Evolutionary conservation across 2,329 filamentous ascomycete species (phyloP), one percentile per base, ranked within the genome.

Genomic region (Diaporthe sp.): DNA sequence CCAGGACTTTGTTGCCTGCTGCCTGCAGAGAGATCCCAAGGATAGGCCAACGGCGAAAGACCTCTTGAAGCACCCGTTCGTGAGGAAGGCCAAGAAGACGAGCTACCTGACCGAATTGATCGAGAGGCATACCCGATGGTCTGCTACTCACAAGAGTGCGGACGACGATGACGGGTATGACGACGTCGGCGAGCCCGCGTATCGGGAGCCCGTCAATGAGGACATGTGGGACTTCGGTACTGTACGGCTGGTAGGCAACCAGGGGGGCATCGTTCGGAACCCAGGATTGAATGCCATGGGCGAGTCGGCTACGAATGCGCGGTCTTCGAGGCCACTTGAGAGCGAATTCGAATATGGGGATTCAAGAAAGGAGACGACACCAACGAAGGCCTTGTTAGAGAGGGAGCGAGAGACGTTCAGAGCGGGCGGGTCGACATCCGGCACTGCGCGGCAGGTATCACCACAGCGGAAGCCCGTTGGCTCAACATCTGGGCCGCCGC

Each of bases 211-310:
- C 25, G 86, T 90, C 10, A 89, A 93, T 76, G 94, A 98, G 81
- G 97, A 98, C 82, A 91, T 98, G 81, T 99, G 97, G 97, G 97
- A 99, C 83, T 99, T 99, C 86, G 97, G 97, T 56, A 99, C 97
- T 0, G 94, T 99, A 70, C 90, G 96, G 73, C 92, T 97, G 8
- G 92, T 93, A n/a, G 90, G 89, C 42, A 91, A 92, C 71, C 89
- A 91, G 37, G 91, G 92, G 75, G 88, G 88, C 39, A 81, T 90
- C 1, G 80, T 89, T 10, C 85, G 84, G 59, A 85, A 91, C 61
- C 88, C 88, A 0, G 92, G 92, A 4, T 85, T 94, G 65, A 88
- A 93, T 78, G 87, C 92, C 0, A 91, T 98, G 92, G 95, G 94
- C 77, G 94, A 96, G 75, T 93, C 93, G 42, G 93, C 93, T 17